Percentiles rank a stretch among this genome's conserved stretches.
phyloP scores from a whole-genome alignment of 768 basidiomycete genomes.

The Panaeolus cyanescens region DNA sequence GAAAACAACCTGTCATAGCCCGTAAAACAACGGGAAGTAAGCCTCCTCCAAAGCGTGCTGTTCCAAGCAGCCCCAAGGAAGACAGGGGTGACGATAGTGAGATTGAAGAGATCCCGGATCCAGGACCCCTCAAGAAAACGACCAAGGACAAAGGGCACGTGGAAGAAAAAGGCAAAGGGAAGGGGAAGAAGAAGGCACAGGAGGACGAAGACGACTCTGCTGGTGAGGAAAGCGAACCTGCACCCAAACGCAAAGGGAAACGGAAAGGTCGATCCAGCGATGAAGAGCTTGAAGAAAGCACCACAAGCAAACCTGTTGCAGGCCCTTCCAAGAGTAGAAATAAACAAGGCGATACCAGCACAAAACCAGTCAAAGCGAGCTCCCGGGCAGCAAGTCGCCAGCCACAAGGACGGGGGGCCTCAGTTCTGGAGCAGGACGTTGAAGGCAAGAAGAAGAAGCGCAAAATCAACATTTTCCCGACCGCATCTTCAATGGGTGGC shows the following conservation, averaged over 20 bases:
- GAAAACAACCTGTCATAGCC: neutral
- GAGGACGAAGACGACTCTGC: conserved; percentile 19
- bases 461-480: conserved; percentile 64
- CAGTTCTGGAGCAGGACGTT: conserved; percentile 15
- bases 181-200: conserved; percentile 33
- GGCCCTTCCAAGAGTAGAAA: neutral
- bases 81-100: conserved; percentile 7
- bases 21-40: conserved; percentile 3
- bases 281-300: neutral
- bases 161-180: conserved; percentile 18
- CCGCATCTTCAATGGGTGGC: conserved; percentile 23
- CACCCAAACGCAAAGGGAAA: conserved; percentile 10
- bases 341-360: conserved; percentile 12
- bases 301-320: conserved; percentile 8
- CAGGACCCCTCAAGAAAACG: neutral
- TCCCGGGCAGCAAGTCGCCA: conserved; percentile 20
- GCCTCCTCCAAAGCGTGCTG: neutral
- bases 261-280: neutral
- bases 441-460: conserved; percentile 61
- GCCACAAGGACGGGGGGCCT: conserved; percentile 9
- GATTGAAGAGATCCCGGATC: conserved; percentile 10
- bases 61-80: neutral
- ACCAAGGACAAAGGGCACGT: conserved; percentile 5
- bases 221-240: conserved; percentile 15
- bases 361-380: conserved; percentile 22